Percentiles rank a stretch among this genome's conserved stretches.
Evolutionary conservation across 23 red algal species (phyloP).

Genomic region (Chondrus crispus): DNA sequence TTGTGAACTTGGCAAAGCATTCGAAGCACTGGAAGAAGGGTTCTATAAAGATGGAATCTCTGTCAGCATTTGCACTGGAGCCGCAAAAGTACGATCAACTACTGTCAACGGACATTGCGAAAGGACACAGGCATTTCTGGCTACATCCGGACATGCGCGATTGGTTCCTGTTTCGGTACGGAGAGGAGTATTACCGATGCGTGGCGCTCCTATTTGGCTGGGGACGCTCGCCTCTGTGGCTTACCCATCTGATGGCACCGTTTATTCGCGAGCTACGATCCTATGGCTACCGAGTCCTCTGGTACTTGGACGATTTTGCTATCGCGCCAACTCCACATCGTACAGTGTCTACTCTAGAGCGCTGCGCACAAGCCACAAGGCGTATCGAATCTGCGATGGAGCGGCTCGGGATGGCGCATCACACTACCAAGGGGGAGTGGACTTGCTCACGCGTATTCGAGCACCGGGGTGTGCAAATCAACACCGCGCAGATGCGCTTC

Average conservation of each 20-base stretch:
- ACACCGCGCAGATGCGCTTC: too few relatives aligned
- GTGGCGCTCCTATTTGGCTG: slow-evolving; percentile 22
- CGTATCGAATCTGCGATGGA: neutral
- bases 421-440: too few relatives aligned
- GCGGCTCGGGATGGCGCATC: neutral
- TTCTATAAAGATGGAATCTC: neutral
- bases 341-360: neutral
- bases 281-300: neutral
- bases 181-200: neutral
- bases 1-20: slow-evolving; percentile 17
- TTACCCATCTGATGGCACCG: slow-evolving; percentile 8
- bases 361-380: neutral
- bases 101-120: slow-evolving; percentile 1
- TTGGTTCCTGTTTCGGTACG: slow-evolving; percentile 17
- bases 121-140: neutral
- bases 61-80: slow-evolving; percentile 1
- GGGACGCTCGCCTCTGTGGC: neutral
- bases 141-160: neutral
- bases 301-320: slow-evolving; percentile 26
- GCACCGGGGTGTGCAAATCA: too few relatives aligned
- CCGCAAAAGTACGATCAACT: slow-evolving; percentile 9
- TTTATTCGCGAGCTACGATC: neutral
- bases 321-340: neutral
- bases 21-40: neutral
- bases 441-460: too few relatives aligned